A percentile compares a stretch with the other conserved stretches of the same genome.
These are phyloP conservation scores for Dryas octopetala DNA, from an alignment of 306 rosid species.

Conservation along the genomic window DNA sequence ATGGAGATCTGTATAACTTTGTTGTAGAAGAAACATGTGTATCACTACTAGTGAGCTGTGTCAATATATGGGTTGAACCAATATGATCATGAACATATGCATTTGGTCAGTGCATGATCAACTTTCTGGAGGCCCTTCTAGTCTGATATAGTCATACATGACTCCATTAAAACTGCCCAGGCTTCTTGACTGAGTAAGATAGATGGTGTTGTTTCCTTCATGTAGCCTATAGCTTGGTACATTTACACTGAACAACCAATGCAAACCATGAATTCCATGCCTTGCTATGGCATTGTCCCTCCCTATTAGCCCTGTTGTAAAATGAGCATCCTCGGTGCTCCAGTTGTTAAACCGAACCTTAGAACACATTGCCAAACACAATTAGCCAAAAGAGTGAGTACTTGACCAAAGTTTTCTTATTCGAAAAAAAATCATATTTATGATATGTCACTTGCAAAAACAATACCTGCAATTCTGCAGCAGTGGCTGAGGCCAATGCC, in stretches of 20 bases:
- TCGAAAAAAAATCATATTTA: too few species aligned
- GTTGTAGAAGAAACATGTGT: too few species aligned
- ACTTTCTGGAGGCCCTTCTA: constrained; percentile 58
- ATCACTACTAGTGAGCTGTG: too few species aligned
- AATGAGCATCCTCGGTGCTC: background rate
- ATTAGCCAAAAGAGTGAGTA: background rate
- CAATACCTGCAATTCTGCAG: constrained; percentile 4
- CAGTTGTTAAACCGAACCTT: constrained; percentile 62
- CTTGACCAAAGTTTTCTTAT: too few species aligned
- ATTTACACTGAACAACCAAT: constrained; percentile 38
- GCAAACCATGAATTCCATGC: constrained; percentile 78
- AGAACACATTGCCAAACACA: background rate
- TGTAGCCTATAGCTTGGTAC: constrained; percentile 32
- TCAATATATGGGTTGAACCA: too few species aligned
- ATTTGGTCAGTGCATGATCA: background rate
- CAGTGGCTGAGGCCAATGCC: constrained; percentile 58
- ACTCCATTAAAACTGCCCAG: constrained; percentile 40
- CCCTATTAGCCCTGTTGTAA: constrained; percentile 48
- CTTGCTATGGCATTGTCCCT: constrained; percentile 74
- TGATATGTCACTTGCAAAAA: background rate
- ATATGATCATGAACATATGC: too few species aligned
- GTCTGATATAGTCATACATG: constrained; percentile 82
- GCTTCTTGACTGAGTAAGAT: constrained; percentile 51
- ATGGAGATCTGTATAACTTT: too few species aligned
- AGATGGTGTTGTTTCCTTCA: constrained; percentile 53